Conservation (phyloP, 805 yeast genomes). For the Kodamaea fukazawae region DNA sequence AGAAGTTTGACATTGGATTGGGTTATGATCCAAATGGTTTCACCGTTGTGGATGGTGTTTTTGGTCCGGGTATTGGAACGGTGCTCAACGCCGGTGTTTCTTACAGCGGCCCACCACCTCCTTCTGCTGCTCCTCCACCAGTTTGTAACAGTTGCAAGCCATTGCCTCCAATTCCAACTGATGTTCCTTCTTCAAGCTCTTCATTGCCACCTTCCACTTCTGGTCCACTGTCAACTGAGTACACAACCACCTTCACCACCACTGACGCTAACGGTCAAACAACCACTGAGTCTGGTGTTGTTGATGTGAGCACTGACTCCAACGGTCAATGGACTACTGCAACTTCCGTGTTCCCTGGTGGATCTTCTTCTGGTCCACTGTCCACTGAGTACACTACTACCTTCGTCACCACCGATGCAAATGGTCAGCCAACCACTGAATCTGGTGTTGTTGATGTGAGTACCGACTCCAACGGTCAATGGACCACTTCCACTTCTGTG, state of each 20-base stretch:
- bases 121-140: conserved; percentile 7
- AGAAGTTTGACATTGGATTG: conserved; percentile 11
- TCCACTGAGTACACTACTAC: conserved; percentile 17
- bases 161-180: conserved; percentile 12
- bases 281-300: conserved; percentile 19
- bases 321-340: conserved; percentile 14
- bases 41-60: conserved; percentile 6
- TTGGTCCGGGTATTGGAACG: conserved; percentile 7
- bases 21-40: conserved; percentile 11
- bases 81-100: conserved; percentile 11
- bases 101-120: conserved; percentile 13
- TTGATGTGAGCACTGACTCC: conserved; percentile 17
- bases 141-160: conserved; percentile 8
- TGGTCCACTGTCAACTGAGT: conserved; percentile 13
- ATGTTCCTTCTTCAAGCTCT: conserved; percentile 12
- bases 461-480: conserved; percentile 16
- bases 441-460: conserved; percentile 19
- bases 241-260: conserved; percentile 17
- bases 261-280: conserved; percentile 14
- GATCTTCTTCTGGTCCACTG: not conserved
- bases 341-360: conserved; percentile 9
- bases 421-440: conserved; percentile 15
- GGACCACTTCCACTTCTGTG: conserved; percentile 15
- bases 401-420: conserved; percentile 13
- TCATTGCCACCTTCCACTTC: conserved; percentile 12